phyloP scores from a whole-genome alignment of 2,329 filamentous ascomycete genomes.

The Phialemonium atrogriseum region DNA sequence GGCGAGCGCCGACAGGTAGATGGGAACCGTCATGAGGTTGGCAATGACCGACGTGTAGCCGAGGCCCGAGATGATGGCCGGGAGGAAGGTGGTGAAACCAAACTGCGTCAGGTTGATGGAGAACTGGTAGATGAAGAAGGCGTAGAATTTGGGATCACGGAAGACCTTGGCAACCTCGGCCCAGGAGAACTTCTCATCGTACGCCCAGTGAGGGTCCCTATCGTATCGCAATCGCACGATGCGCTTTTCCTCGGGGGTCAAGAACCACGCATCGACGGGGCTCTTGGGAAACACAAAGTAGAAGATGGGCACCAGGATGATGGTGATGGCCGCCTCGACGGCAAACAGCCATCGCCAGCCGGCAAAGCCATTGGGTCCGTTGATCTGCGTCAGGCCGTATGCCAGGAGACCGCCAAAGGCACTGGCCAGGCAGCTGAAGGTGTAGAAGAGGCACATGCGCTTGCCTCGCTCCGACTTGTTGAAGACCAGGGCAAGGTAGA shows the following conservation, averaged over 20 bases:
- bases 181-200: conserved; percentile 4
- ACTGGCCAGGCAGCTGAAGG: conserved; percentile 21
- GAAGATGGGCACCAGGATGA: conserved; percentile 12
- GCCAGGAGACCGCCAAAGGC: conserved; percentile 25
- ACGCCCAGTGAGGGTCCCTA: conserved; percentile 18
- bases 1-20: neutral
- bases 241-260: conserved; percentile 17
- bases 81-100: conserved; percentile 11
- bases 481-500: conserved; percentile 22
- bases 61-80: conserved; percentile 3
- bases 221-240: conserved; percentile 15
- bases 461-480: conserved; percentile 20
- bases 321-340: conserved; percentile 12
- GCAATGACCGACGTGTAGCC: conserved; percentile 1
- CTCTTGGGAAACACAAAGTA: conserved; percentile 16
- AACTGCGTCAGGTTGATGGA: conserved; percentile 5
- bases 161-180: conserved; percentile 2
- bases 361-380: conserved; percentile 16
- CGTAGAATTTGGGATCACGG: conserved; percentile 5
- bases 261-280: conserved; percentile 18
- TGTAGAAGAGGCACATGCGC: conserved; percentile 23
- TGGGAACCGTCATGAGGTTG: conserved; percentile 3
- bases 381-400: conserved; percentile 19
- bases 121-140: conserved; percentile 8
- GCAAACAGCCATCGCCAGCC: conserved; percentile 25